phyloP scores from a whole-genome alignment of 2,329 filamentous ascomycete species.

The Cladosporium sp. region DNA sequence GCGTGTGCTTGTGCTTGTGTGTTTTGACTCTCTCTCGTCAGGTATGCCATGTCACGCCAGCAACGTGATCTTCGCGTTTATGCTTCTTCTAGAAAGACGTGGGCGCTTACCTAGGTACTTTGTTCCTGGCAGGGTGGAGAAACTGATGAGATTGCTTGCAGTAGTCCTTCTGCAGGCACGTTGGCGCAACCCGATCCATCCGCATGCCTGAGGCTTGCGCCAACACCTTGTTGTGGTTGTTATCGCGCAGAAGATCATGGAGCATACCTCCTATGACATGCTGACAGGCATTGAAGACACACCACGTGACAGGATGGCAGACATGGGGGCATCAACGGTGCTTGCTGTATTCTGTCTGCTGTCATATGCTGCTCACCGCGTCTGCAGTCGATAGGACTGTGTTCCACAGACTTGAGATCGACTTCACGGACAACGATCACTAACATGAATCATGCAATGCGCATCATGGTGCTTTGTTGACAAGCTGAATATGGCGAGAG shows the following conservation, averaged over 20 bases:
- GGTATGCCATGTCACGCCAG: neutral
- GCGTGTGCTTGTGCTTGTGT: neutral
- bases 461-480: too few relatives aligned
- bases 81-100: neutral
- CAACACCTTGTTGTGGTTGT: too few relatives aligned
- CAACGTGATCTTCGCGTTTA: neutral
- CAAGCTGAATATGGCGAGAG: neutral
- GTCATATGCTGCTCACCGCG: too few relatives aligned
- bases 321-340: too few relatives aligned
- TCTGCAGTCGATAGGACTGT: too few relatives aligned
- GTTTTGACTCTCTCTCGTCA: neutral
- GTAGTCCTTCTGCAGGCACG: conserved; percentile 10
- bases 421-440: neutral
- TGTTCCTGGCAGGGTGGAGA: conserved; percentile 11
- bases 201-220: neutral
- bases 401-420: too few relatives aligned
- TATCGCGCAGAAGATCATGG: too few relatives aligned
- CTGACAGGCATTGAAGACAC: too few relatives aligned
- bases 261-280: too few relatives aligned
- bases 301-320: too few relatives aligned
- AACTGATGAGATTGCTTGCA: conserved; percentile 7
- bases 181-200: conserved; percentile 4
- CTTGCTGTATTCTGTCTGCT: too few relatives aligned
- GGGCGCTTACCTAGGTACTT: neutral
- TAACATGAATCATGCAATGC: too few relatives aligned